Conservation (phyloP, 768 basidiomycete species). For the Termitomyces sp. region DNA sequence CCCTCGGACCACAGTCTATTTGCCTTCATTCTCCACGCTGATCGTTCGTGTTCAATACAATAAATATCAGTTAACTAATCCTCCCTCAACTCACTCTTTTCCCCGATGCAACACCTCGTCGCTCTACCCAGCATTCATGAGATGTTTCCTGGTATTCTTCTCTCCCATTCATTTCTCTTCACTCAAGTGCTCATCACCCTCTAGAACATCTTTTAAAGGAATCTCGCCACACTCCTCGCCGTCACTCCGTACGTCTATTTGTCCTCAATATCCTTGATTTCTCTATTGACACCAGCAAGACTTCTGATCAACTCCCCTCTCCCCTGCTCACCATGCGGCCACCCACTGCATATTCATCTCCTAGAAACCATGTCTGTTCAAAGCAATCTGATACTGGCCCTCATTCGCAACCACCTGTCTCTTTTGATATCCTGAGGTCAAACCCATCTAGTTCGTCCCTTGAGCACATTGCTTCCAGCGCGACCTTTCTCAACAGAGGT, state of each 20-base stretch:
- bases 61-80: not conserved
- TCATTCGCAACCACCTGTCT: constrained; percentile 13
- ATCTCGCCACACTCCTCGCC: constrained; percentile 9
- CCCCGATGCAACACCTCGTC: constrained; percentile 7
- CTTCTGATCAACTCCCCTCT: not conserved
- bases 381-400: not conserved
- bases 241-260: not conserved
- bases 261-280: not conserved
- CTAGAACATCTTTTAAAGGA: constrained; percentile 10
- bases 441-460: constrained; percentile 35
- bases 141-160: constrained; percentile 45
- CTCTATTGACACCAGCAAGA: not conserved
- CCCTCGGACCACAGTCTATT: constrained; percentile 11
- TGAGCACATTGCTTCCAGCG: constrained; percentile 38
- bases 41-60: not conserved
- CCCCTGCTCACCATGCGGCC: not conserved
- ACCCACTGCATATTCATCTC: not conserved
- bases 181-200: not conserved
- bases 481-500: constrained; percentile 27
- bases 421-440: constrained; percentile 40
- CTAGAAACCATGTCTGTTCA: no score
- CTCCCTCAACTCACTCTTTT: no score
- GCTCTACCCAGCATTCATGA: constrained; percentile 47
- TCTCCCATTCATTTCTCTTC: not conserved
- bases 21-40: constrained; percentile 1